Evolutionary conservation across 2,329 filamentous ascomycete species (phyloP).

Genomic region (Penicillium sp.): DNA sequence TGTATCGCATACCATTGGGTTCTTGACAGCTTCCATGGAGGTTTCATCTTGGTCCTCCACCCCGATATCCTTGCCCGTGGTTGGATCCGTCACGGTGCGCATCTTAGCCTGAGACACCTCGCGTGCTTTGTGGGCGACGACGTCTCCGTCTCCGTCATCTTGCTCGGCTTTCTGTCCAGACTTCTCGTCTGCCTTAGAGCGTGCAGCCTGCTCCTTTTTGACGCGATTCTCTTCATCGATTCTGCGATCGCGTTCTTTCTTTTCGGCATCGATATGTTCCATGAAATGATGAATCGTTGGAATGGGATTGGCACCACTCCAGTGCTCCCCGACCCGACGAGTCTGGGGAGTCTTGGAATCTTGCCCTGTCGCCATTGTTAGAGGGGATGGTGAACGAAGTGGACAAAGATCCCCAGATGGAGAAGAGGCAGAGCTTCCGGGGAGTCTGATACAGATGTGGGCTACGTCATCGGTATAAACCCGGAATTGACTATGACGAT

Average conservation of each 20-base stretch:
- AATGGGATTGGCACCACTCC: slow-evolving; percentile 80
- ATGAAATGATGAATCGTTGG: slow-evolving; percentile 87
- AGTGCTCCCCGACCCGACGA: slow-evolving; percentile 65
- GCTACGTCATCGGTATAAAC: slow-evolving; percentile 27
- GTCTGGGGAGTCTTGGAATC: slow-evolving; percentile 25
- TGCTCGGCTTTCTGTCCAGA: slow-evolving; percentile 26
- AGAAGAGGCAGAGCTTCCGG: not conserved
- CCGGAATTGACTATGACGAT: slow-evolving; percentile 25
- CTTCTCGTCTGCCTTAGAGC: slow-evolving; percentile 28
- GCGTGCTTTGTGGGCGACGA: slow-evolving; percentile 52
- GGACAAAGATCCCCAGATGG: slow-evolving; percentile 6
- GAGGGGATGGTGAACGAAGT: not conserved
- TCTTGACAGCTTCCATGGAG: slow-evolving; percentile 68
- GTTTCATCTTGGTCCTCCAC: slow-evolving; percentile 79
- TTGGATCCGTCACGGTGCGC: slow-evolving; percentile 77
- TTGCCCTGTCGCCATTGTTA: slow-evolving; percentile 16
- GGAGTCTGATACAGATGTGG: not conserved
- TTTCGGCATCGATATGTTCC: slow-evolving; percentile 74
- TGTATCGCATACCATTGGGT: slow-evolving; percentile 62
- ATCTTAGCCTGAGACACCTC: slow-evolving; percentile 48
- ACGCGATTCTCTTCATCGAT: slow-evolving; percentile 62
- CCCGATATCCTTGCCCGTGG: slow-evolving; percentile 80
- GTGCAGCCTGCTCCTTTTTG: slow-evolving; percentile 24
- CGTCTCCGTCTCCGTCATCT: slow-evolving; percentile 47
- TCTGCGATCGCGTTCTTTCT: slow-evolving; percentile 70